Evolutionary conservation across 2,329 filamentous ascomycete genomes (phyloP).

Genomic region (Botrytis squamosa): DNA sequence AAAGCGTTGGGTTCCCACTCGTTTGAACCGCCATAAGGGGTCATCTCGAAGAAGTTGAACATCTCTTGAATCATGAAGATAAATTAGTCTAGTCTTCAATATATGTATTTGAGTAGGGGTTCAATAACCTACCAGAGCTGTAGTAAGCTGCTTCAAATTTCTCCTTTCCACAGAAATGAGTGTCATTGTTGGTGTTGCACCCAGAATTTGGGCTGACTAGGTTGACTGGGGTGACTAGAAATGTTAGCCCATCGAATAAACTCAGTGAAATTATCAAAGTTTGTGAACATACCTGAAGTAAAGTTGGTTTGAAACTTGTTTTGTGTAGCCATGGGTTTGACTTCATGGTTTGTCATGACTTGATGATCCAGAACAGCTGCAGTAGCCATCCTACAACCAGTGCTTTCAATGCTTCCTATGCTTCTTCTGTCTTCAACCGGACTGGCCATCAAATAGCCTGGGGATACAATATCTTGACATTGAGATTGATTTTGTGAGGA

Average conservation of each 20-base stretch:
- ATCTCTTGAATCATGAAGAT: background rate
- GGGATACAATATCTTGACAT: too few species aligned
- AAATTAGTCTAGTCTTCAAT: background rate
- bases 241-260: background rate
- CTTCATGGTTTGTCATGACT: background rate
- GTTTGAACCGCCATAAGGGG: background rate
- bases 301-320: background rate
- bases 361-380: too few species aligned
- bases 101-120: background rate
- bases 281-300: background rate
- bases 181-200: background rate
- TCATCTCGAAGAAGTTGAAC: background rate
- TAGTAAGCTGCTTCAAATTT: background rate
- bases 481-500: background rate
- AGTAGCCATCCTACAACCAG: background rate
- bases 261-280: rapidly evolving
- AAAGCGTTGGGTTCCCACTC: rapidly evolving
- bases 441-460: too few species aligned
- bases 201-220: too few species aligned
- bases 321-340: background rate
- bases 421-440: background rate
- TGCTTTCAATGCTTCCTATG: background rate
- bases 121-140: background rate
- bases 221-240: background rate
- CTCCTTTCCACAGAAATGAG: background rate